phyloP scores from a whole-genome alignment of 306 rosid species.

The Albizia julibrissin region DNA sequence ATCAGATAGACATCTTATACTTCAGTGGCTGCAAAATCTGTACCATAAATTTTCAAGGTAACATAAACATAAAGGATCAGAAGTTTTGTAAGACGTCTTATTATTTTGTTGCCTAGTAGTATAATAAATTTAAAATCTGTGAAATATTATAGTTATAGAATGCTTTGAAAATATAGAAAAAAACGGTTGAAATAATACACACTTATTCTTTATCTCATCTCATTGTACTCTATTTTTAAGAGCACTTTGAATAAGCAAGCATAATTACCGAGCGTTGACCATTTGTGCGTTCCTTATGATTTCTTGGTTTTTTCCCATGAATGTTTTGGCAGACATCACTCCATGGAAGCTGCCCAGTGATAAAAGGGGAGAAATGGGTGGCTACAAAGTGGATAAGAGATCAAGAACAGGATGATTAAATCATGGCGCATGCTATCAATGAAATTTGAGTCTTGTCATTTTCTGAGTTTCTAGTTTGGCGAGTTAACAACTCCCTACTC shows the following conservation, averaged over 20 bases:
- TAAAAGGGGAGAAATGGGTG: slow-evolving; percentile 88
- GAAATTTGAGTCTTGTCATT: neutral
- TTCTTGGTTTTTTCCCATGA: slow-evolving; percentile 4
- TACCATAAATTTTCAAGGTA: neutral
- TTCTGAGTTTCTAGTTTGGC: slow-evolving; percentile 25
- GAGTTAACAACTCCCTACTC: neutral
- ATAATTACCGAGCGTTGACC: neutral
- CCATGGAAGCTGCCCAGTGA: slow-evolving; percentile 94
- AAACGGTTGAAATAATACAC: neutral
- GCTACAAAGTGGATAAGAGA: slow-evolving; percentile 94
- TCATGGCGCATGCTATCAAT: neutral
- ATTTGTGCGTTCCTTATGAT: slow-evolving; percentile 16
- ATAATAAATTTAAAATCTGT: neutral
- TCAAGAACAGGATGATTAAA: slow-evolving; percentile 51
- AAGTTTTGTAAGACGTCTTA: neutral
- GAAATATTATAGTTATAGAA: neutral
- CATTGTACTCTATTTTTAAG: neutral
- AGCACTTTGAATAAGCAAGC: neutral
- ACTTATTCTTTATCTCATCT: neutral
- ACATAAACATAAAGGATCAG: neutral
- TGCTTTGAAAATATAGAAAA: neutral
- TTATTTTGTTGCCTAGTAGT: neutral
- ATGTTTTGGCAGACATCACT: slow-evolving; percentile 69
- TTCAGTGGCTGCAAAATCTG: neutral
- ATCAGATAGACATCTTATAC: neutral